Base-by-base conservation (phyloP, 164 flowering plant species). In the Tetrastigma voinierianum region DNA sequence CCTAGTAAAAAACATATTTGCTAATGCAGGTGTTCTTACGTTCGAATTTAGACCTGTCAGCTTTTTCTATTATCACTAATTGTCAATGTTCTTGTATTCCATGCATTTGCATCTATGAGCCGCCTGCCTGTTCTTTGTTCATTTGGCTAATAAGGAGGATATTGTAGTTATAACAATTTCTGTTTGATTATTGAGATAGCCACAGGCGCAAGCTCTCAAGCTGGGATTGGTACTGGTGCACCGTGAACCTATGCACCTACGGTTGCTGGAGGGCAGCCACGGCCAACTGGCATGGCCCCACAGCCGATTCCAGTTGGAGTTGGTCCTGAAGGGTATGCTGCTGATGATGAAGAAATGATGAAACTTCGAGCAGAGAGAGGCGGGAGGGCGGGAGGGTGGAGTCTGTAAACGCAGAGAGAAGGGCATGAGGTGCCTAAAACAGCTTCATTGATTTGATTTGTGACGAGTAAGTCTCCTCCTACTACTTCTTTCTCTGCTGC, bases 351-450 rank as follows among this genome's bases (percentile, higher is more conserved):
- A 66, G 93, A 86, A 72, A 83, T 76, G 74, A 76, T 84, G 82
- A 87, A 75, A 72, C 86, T 88, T 9, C 74, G 86, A 58, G 89
- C 89, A 46, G 96, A 93, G 78, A 88, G 87, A 73, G 91, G 86
- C 16, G 86, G 79, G 20, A 82, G 78, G 64, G 96, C 96, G 1
- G 98, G 96, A 20, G 98, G 97, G n/a, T 94, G 97, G 96, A 88
- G 80, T 47, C 21, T 69, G 20, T 93, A 91, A 62, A 9, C 78
- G 90, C 80, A 86, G n/a, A 66, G 82, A 91, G 61, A 74, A 80
- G 97, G 64, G 90, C 97, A 44, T 17, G 96, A 91, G 69, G 98
- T 79, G 97, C 97, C 48, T 90, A 91, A 62, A 81, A 87, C 46
- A 84, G 95, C 82, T 72, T 94, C 65, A n/a, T 91, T 97, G 96